Percentiles rank a stretch among this genome's conserved stretches.
These are phyloP conservation scores for Raffaelea arxii DNA, from an alignment of 2,329 filamentous ascomycete species.

Conservation along the genomic window DNA sequence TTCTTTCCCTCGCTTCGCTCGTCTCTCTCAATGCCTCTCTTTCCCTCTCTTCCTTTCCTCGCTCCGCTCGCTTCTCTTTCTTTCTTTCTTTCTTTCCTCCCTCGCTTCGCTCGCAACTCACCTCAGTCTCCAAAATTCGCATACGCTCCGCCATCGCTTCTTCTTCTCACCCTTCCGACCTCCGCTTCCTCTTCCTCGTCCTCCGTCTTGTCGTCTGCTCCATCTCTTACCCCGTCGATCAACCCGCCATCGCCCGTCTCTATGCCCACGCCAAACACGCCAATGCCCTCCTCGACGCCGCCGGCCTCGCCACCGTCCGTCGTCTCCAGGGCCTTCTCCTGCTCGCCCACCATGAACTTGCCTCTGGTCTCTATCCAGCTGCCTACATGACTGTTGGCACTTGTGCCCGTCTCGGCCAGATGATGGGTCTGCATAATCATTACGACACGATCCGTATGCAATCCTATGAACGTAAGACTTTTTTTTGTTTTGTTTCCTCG, in stretches of 20 bases:
- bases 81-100: not conserved
- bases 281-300: conserved; percentile 4
- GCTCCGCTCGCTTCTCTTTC: too few relatives aligned
- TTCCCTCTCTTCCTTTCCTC: not conserved
- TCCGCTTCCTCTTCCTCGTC: conserved; percentile 2
- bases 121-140: conserved; percentile 5
- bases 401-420: conserved; percentile 8
- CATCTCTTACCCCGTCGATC: too few relatives aligned
- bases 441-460: too few relatives aligned
- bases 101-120: not conserved
- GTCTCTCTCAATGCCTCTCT: too few relatives aligned
- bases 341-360: conserved; percentile 8
- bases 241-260: not conserved
- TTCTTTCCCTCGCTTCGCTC: not conserved
- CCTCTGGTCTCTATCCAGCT: conserved; percentile 7
- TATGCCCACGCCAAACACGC: conserved; percentile 6
- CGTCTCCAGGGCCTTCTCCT: conserved; percentile 8
- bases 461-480: too few relatives aligned
- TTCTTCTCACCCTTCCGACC: conserved; percentile 6
- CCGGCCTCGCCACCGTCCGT: conserved; percentile 4
- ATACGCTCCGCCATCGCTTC: conserved; percentile 1
- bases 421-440: conserved; percentile 8
- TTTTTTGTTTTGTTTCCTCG: too few relatives aligned
- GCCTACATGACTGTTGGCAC: conserved; percentile 10
- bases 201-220: conserved; percentile 4